These are phyloP conservation scores for Cyberlindnera maritima DNA, from an alignment of 805 yeast genomes.

Conservation along the genomic window DNA sequence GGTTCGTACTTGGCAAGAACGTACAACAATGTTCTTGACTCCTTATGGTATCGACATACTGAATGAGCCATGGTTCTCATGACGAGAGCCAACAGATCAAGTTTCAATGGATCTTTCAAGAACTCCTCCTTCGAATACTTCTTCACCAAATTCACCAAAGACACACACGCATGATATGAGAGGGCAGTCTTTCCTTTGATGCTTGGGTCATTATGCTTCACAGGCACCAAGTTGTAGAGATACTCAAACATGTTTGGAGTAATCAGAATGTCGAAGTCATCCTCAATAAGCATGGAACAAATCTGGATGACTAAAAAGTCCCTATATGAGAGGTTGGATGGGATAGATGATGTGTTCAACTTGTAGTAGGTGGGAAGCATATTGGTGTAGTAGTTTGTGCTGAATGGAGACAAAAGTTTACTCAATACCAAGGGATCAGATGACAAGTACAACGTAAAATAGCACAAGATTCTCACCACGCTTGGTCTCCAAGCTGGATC, in stretches of 20 bases:
- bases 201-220: slow-evolving; percentile 33
- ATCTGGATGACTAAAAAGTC: slow-evolving; percentile 61
- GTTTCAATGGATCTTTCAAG: slow-evolving; percentile 36
- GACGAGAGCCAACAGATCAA: slow-evolving; percentile 59
- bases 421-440: slow-evolving; percentile 38
- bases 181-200: slow-evolving; percentile 31
- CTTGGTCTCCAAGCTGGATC: slow-evolving; percentile 35
- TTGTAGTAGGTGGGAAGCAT: slow-evolving; percentile 53
- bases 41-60: slow-evolving; percentile 46
- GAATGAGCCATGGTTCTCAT: slow-evolving; percentile 54
- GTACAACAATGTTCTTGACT: slow-evolving; percentile 53
- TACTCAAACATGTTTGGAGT: slow-evolving; percentile 55
- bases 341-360: slow-evolving; percentile 35
- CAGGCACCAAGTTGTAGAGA: slow-evolving; percentile 58
- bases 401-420: slow-evolving; percentile 45
- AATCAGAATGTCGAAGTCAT: slow-evolving; percentile 33
- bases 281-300: slow-evolving; percentile 39
- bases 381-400: slow-evolving; percentile 39
- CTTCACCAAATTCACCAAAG: slow-evolving; percentile 40
- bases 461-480: slow-evolving; percentile 49
- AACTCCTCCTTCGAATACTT: slow-evolving; percentile 29
- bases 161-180: slow-evolving; percentile 48
- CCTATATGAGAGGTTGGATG: slow-evolving; percentile 47
- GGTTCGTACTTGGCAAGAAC: slow-evolving; percentile 40
- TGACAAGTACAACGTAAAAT: slow-evolving; percentile 49